Conservation (phyloP, 768 basidiomycete genomes). For the Mycena belliarum region DNA sequence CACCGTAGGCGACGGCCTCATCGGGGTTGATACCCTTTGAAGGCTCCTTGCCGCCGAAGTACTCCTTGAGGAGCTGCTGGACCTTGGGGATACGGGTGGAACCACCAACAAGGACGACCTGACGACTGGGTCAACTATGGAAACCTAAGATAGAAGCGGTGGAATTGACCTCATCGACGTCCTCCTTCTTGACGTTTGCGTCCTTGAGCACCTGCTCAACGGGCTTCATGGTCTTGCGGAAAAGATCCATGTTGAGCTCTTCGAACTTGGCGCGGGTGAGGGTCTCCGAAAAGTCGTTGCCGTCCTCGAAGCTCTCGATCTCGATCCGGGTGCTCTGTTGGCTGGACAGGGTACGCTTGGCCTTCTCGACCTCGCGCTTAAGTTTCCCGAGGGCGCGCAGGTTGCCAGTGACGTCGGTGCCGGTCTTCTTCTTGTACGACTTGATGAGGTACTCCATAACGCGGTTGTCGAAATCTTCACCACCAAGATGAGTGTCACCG, state of each 20-base stretch:
- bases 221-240: slow-evolving; percentile 99
- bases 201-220: slow-evolving; percentile 99
- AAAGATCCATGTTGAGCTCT: slow-evolving; percentile 97
- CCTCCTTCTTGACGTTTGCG: slow-evolving; percentile 97
- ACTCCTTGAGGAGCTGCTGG: slow-evolving; percentile 97
- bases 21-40: slow-evolving; percentile 99
- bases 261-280: slow-evolving; percentile 98
- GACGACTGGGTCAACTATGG: background rate
- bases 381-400: slow-evolving; percentile 86
- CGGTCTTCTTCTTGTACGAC: slow-evolving; percentile 89
- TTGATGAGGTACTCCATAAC: slow-evolving; percentile 90
- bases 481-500: slow-evolving; percentile 93
- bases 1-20: slow-evolving; percentile 98
- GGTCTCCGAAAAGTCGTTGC: slow-evolving; percentile 96
- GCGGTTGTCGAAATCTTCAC: slow-evolving; percentile 95
- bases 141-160: background rate
- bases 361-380: slow-evolving; percentile 91
- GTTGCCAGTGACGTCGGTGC: slow-evolving; percentile 79
- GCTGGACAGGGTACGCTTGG: slow-evolving; percentile 89
- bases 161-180: slow-evolving; percentile 75
- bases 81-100: slow-evolving; percentile 99
- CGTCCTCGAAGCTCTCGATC: slow-evolving; percentile 94
- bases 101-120: slow-evolving; percentile 92
- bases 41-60: slow-evolving; percentile 94
- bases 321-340: slow-evolving; percentile 92